Evolutionary conservation across 2,329 filamentous ascomycete genomes (phyloP).

Genomic region (Ophiostoma triangulosporum): DNA sequence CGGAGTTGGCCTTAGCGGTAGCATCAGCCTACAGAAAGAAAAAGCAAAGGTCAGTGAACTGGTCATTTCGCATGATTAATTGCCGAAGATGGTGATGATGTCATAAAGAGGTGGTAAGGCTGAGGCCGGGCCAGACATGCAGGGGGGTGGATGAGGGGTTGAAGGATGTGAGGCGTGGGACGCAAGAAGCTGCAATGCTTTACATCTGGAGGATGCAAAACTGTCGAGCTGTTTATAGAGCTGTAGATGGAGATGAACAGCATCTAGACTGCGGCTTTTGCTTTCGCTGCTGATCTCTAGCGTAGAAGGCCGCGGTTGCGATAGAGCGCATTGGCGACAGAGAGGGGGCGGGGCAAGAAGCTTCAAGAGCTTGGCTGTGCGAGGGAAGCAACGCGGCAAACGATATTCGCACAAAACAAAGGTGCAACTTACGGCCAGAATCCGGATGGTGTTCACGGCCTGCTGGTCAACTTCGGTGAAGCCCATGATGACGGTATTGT

Average conservation of each 20-base stretch:
- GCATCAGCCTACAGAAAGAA: slow-evolving; percentile 69
- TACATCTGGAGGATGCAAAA: neutral
- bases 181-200: neutral
- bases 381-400: neutral
- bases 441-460: slow-evolving; percentile 95
- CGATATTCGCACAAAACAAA: neutral
- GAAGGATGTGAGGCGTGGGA: too few species aligned
- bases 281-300: neutral
- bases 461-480: slow-evolving; percentile 79
- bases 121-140: neutral
- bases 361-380: neutral
- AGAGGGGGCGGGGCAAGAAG: slow-evolving; percentile 14
- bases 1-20: slow-evolving; percentile 88
- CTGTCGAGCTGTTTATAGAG: neutral
- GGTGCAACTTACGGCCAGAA: slow-evolving; percentile 69
- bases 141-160: neutral
- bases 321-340: neutral
- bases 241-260: neutral
- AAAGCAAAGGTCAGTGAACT: slow-evolving; percentile 3
- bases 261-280: neutral
- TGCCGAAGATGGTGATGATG: slow-evolving; percentile 2
- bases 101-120: slow-evolving; percentile 3
- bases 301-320: neutral
- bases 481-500: slow-evolving; percentile 52
- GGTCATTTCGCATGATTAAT: neutral